Percentiles rank a stretch among this genome's conserved stretches.
Evolutionary conservation across 1,284 basidiomycete genomes (phyloP).

Genomic region (Apiotrichum laibachii): DNA sequence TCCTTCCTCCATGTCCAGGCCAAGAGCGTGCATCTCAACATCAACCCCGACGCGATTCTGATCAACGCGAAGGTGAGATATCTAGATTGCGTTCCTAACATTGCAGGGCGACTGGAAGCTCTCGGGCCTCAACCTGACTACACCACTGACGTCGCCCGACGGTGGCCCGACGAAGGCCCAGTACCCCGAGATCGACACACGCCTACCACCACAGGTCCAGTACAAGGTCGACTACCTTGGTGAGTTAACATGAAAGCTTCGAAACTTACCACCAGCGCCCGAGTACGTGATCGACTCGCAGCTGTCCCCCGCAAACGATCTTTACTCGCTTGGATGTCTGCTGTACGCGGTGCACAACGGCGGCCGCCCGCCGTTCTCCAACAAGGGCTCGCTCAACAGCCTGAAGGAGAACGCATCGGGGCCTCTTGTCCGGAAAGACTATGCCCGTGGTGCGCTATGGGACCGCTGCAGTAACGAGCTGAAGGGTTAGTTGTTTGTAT

Average conservation of each 20-base stretch:
- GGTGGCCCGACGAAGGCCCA: constrained; percentile 77
- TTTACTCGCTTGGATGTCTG: constrained; percentile 90
- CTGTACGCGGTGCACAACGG: constrained; percentile 87
- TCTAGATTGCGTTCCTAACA: not conserved
- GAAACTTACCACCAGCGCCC: constrained; percentile 62
- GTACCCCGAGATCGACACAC: constrained; percentile 81
- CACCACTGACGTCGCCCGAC: constrained; percentile 67
- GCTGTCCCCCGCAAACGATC: constrained; percentile 80
- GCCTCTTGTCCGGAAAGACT: constrained; percentile 47
- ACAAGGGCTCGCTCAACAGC: constrained; percentile 74
- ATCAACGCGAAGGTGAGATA: constrained; percentile 77
- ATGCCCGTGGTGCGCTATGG: constrained; percentile 43
- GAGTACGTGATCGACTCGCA: constrained; percentile 91
- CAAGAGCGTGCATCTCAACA: constrained; percentile 85
- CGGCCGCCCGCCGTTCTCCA: constrained; percentile 82
- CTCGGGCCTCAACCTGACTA: constrained; percentile 81
- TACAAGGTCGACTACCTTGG: constrained; percentile 94
- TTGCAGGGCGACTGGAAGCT: constrained; percentile 96
- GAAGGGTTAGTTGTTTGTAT: constrained; percentile 32
- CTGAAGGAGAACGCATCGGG: constrained; percentile 73
- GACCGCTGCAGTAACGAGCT: constrained; percentile 43
- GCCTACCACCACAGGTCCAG: constrained; percentile 76
- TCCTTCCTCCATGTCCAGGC: constrained; percentile 90
- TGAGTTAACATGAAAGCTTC: constrained; percentile 45
- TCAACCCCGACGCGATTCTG: constrained; percentile 76